A percentile compares a stretch with the other conserved stretches of the same genome.
phyloP scores from a whole-genome alignment of 768 basidiomycete species.

The Termitomyces sp. region DNA sequence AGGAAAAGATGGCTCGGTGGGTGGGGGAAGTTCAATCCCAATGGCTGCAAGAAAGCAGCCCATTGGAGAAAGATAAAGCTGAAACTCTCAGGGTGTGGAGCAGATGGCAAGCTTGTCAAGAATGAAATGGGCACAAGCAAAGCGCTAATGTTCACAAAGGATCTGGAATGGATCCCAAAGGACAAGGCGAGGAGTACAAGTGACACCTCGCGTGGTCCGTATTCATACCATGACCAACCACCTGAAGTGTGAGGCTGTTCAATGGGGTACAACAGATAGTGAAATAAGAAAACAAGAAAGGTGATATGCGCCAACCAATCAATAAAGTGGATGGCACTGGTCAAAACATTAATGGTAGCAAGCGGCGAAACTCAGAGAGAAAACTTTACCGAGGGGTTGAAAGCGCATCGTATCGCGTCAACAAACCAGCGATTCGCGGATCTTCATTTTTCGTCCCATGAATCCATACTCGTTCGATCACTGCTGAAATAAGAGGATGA shows the following conservation, averaged over 20 bases:
- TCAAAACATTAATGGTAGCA: background rate
- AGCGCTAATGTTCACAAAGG: constrained; percentile 30
- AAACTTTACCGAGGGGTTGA: constrained; percentile 44
- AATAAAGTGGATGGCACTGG: constrained; percentile 42
- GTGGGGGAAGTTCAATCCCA: constrained; percentile 44
- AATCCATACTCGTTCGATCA: constrained; percentile 39
- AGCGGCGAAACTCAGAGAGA: background rate
- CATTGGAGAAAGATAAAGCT: constrained; percentile 41
- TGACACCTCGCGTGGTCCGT: constrained; percentile 32
- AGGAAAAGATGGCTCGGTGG: constrained; percentile 44
- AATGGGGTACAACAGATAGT: constrained; percentile 42
- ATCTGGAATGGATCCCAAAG: constrained; percentile 30
- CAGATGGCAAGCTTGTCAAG: constrained; percentile 35
- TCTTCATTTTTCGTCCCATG: constrained; percentile 16
- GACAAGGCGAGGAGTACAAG: constrained; percentile 39
- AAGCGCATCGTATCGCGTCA: constrained; percentile 31
- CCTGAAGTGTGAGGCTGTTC: constrained; percentile 23
- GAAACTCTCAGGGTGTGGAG: constrained; percentile 36
- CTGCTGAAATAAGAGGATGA: constrained; percentile 39
- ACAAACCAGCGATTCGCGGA: constrained; percentile 6
- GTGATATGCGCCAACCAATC: constrained; percentile 35
- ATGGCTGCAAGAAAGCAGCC: constrained; percentile 36
- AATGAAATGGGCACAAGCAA: constrained; percentile 40
- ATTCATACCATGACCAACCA: constrained; percentile 14
- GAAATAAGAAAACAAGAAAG: constrained; percentile 40